A percentile compares a stretch with the other conserved stretches of the same genome.
These are phyloP conservation scores for Amphicarpaea edgeworthii DNA, from an alignment of 306 rosid genomes.

Conservation along the genomic window DNA sequence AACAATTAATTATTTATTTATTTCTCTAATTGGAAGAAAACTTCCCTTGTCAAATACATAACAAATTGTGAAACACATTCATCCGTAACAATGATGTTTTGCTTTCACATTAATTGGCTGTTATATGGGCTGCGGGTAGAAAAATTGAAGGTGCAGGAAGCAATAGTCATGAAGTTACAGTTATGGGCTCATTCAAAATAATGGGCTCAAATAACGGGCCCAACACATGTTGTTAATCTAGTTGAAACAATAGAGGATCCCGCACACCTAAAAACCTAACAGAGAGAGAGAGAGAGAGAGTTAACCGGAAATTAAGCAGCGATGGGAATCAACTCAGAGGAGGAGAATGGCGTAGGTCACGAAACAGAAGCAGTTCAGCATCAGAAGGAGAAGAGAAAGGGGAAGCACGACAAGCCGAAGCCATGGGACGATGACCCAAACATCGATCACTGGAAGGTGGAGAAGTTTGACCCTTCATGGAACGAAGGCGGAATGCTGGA, in stretches of 20 bases:
- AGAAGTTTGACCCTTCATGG: slow-evolving; percentile 89
- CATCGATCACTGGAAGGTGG: slow-evolving; percentile 82
- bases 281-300: too few relatives aligned
- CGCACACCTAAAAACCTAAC: neutral
- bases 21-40: too few relatives aligned
- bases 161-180: too few relatives aligned
- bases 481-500: slow-evolving; percentile 89
- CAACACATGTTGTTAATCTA: too few relatives aligned
- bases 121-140: too few relatives aligned
- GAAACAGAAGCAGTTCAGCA: neutral
- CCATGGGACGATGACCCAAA: slow-evolving; percentile 98
- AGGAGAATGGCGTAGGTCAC: neutral
- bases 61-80: too few relatives aligned
- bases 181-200: too few relatives aligned
- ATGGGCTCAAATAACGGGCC: neutral
- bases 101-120: too few relatives aligned
- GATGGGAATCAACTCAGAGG: neutral
- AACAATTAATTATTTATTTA: too few relatives aligned
- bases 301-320: neutral
- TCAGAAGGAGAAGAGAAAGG: slow-evolving; percentile 60
- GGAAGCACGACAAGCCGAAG: slow-evolving; percentile 93
- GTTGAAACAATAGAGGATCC: neutral
- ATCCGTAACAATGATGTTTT: too few relatives aligned
- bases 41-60: too few relatives aligned
- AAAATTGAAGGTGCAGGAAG: too few relatives aligned